These are phyloP conservation scores for Corymbia maculata DNA, from an alignment of 345 rosid genomes.

Conservation along the genomic window DNA sequence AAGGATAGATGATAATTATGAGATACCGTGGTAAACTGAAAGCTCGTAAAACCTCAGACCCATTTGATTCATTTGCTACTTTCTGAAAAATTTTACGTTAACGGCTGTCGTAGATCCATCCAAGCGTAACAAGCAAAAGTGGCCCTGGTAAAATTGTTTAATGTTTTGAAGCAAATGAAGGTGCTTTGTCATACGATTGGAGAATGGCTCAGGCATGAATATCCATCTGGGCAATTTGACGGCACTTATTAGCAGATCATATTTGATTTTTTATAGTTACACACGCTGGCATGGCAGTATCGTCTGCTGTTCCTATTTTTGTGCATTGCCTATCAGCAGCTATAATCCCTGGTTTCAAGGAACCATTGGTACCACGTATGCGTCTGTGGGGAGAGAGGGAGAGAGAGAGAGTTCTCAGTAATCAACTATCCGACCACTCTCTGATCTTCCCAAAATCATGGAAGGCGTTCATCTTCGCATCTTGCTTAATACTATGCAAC, in stretches of 20 bases:
- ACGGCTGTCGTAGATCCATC: neutral
- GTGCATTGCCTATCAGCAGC: neutral
- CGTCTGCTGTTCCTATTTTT: neutral
- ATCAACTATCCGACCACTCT: neutral
- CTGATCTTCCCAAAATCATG: neutral
- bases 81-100: neutral
- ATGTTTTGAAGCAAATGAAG: neutral
- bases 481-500: neutral
- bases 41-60: neutral
- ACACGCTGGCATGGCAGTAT: neutral
- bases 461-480: neutral
- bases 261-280: neutral
- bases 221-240: neutral
- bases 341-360: neutral
- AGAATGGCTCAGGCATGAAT: neutral
- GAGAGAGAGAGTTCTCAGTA: neutral
- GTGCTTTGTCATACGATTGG: neutral
- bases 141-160: neutral
- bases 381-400: neutral
- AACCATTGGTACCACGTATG: neutral
- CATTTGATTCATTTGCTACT: neutral
- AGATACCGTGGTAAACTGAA: neutral
- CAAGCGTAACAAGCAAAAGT: neutral
- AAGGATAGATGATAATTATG: neutral
- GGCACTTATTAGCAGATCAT: neutral